Conservation (phyloP, 2,329 filamentous ascomycete genomes). For the Colletotrichum melonis region DNA sequence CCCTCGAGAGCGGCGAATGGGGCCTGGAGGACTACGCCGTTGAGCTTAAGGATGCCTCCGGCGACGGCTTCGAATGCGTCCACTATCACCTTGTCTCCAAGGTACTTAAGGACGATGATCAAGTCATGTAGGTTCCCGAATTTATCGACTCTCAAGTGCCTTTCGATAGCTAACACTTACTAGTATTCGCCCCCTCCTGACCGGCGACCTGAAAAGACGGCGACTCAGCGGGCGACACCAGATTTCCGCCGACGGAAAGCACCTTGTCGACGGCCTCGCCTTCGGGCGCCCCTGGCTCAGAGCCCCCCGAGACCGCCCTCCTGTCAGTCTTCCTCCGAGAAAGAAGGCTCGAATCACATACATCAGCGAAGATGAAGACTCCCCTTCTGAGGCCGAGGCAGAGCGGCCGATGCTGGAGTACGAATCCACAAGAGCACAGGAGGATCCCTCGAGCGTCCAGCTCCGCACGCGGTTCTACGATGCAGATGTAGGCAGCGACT, state of each 20-base stretch:
- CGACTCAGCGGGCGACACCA: conserved; percentile 82
- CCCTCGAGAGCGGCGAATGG: conserved; percentile 85
- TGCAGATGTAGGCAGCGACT: conserved; percentile 39
- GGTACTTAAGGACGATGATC: conserved; percentile 84
- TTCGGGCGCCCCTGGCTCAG: conserved; percentile 82
- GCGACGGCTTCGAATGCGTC: conserved; percentile 83
- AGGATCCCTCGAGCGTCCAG: conserved; percentile 40
- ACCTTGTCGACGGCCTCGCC: conserved; percentile 85
- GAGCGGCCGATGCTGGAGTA: conserved; percentile 39
- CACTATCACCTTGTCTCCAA: conserved; percentile 81
- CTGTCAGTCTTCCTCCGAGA: conserved; percentile 77
- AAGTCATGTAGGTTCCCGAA: conserved; percentile 72
- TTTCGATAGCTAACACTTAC: conserved; percentile 29
- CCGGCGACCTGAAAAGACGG: conserved; percentile 78
- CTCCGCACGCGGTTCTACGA: conserved; percentile 48
- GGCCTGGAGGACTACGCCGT: conserved; percentile 91
- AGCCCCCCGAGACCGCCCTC: conserved; percentile 69
- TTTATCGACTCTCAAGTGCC: neutral
- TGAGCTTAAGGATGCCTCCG: conserved; percentile 69
- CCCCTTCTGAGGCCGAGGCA: conserved; percentile 46
- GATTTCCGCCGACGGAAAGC: conserved; percentile 81
- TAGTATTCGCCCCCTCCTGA: conserved; percentile 83
- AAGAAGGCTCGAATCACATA: conserved; percentile 71
- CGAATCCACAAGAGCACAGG: conserved; percentile 30
- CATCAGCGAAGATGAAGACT: conserved; percentile 52